Evolutionary conservation across 805 yeast species (phyloP).

Genomic region (Yarrowia hollandica): DNA sequence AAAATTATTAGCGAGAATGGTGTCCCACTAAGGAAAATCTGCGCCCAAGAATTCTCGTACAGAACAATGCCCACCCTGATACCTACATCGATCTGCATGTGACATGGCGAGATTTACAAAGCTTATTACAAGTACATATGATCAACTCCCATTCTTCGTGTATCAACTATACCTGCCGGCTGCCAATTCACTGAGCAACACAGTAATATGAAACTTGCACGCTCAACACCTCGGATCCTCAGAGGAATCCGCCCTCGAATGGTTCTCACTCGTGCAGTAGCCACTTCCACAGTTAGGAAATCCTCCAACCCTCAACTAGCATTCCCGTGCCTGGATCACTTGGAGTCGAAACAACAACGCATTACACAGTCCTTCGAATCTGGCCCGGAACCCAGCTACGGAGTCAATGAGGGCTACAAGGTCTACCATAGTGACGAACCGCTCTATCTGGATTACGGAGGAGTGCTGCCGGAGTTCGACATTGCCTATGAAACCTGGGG

Average conservation of each 20-base stretch:
- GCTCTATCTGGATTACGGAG: constrained; percentile 78
- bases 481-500: constrained; percentile 98
- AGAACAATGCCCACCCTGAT: background rate
- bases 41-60: no score
- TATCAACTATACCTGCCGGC: background rate
- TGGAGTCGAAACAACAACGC: constrained; percentile 48
- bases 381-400: constrained; percentile 86
- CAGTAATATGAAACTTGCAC: constrained; percentile 18
- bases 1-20: no score
- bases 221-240: background rate
- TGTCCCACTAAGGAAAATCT: no score
- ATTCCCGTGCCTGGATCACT: constrained; percentile 82
- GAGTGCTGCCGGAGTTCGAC: constrained; percentile 66
- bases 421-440: constrained; percentile 57
- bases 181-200: no score
- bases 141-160: background rate
- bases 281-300: constrained; percentile 10
- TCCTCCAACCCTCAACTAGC: constrained; percentile 65
- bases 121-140: constrained; percentile 2
- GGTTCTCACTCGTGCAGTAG: background rate
- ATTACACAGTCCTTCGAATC: constrained; percentile 49
- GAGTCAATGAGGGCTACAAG: constrained; percentile 68
- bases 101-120: constrained; percentile 24
- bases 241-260: constrained; percentile 6
- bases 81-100: constrained; percentile 4